phyloP scores from a whole-genome alignment of 768 basidiomycete species.

The Lentinula lateritia region DNA sequence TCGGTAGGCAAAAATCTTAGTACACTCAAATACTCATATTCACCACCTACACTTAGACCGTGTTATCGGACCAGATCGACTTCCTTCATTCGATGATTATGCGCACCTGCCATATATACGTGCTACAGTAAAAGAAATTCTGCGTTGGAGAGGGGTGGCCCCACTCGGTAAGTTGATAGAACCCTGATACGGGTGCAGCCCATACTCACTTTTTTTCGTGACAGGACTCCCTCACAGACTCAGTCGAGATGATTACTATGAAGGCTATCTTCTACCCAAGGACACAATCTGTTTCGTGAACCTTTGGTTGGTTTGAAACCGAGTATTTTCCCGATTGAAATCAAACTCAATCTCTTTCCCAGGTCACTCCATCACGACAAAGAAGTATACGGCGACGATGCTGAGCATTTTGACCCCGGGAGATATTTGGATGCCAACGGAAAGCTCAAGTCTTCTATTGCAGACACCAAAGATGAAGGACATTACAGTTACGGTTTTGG shows the following conservation, averaged over 20 bases:
- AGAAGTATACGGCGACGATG: background rate
- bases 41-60: slow-evolving; percentile 18
- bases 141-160: slow-evolving; percentile 25
- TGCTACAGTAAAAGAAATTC: slow-evolving; percentile 29
- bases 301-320: background rate
- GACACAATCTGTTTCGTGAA: slow-evolving; percentile 1
- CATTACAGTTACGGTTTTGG: background rate
- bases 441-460: background rate
- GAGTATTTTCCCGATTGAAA: background rate
- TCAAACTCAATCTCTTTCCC: background rate
- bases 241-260: slow-evolving; percentile 9
- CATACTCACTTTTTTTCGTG: background rate
- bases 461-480: background rate
- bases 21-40: no score
- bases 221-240: background rate
- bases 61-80: slow-evolving; percentile 22
- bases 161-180: slow-evolving; percentile 22
- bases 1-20: slow-evolving; percentile 8
- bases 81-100: slow-evolving; percentile 29
- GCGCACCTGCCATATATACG: slow-evolving; percentile 25
- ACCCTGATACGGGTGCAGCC: background rate
- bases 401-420: background rate
- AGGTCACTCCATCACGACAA: background rate
- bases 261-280: slow-evolving; percentile 9
- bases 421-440: background rate